Evolutionary conservation across 2,329 filamentous ascomycete genomes (phyloP).

Genomic region (Neonectria neomacrospora): DNA sequence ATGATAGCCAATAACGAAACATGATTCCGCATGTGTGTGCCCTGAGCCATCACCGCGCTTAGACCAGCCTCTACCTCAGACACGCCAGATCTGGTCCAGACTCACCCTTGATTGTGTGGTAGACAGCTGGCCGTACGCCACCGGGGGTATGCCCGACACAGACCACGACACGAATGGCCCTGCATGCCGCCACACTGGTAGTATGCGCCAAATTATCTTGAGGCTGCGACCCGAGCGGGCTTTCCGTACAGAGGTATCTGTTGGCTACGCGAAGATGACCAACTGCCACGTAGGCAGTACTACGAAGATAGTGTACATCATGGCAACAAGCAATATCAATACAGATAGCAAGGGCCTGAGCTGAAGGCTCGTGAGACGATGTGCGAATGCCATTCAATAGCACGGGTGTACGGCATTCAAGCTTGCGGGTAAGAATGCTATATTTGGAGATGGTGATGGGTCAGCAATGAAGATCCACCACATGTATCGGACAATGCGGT

Average conservation of each 20-base stretch:
- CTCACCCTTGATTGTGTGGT: neutral
- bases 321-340: neutral
- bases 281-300: neutral
- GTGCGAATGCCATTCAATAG: neutral
- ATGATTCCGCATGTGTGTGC: neutral
- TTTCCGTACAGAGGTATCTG: neutral
- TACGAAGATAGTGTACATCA: neutral
- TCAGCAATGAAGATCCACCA: constrained; percentile 3
- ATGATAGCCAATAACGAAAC: neutral
- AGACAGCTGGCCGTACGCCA: neutral
- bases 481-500: neutral
- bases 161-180: constrained; percentile 12
- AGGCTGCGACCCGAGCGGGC: neutral
- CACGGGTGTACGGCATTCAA: constrained; percentile 17
- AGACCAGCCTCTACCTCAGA: neutral
- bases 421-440: constrained; percentile 6
- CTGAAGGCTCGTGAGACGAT: neutral
- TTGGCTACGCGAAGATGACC: neutral
- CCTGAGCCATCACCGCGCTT: neutral
- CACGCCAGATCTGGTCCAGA: neutral
- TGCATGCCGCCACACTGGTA: neutral
- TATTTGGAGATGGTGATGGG: neutral
- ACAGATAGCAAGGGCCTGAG: neutral
- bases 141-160: constrained; percentile 12
- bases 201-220: neutral